These are phyloP conservation scores for Ormosia semicastrata DNA, from an alignment of 306 rosid genomes.

Conservation along the genomic window DNA sequence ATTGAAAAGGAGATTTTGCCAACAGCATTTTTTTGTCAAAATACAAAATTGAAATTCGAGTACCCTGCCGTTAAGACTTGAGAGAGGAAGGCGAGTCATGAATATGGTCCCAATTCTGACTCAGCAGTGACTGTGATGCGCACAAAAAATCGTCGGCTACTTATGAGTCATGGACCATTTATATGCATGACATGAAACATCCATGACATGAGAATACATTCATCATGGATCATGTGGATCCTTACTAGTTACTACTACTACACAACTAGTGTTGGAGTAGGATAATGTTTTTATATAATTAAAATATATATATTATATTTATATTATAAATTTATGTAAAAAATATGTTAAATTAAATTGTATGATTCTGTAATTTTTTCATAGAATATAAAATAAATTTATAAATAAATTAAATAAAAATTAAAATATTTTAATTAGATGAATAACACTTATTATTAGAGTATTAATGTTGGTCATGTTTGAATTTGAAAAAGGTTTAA, in stretches of 20 bases:
- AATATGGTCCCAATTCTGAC: conserved; percentile 51
- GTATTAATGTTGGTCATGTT: background rate
- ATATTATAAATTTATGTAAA: too few relatives aligned
- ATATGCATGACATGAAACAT: background rate
- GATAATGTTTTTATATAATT: too few relatives aligned
- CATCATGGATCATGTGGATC: background rate
- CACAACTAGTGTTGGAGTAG: background rate
- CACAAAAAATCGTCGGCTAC: conserved; percentile 6
- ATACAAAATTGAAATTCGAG: background rate
- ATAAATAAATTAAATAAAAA: too few relatives aligned
- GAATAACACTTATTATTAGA: too few relatives aligned
- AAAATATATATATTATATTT: too few relatives aligned
- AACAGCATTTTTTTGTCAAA: background rate
- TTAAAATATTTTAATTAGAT: too few relatives aligned
- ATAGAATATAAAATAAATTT: too few relatives aligned
- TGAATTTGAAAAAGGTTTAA: conserved; percentile 34
- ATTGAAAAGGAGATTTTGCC: conserved; percentile 27
- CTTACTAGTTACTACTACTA: background rate
- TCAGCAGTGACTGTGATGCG: conserved; percentile 51
- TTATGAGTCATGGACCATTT: conserved; percentile 4
- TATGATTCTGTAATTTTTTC: too few relatives aligned
- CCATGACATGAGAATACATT: background rate
- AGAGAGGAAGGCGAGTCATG: conserved; percentile 35
- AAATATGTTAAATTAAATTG: too few relatives aligned
- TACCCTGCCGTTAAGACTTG: background rate